Percentiles rank a stretch among this genome's conserved stretches.
Conservation (phyloP, 2,329 filamentous ascomycete species). For the Penicillium sp. region DNA sequence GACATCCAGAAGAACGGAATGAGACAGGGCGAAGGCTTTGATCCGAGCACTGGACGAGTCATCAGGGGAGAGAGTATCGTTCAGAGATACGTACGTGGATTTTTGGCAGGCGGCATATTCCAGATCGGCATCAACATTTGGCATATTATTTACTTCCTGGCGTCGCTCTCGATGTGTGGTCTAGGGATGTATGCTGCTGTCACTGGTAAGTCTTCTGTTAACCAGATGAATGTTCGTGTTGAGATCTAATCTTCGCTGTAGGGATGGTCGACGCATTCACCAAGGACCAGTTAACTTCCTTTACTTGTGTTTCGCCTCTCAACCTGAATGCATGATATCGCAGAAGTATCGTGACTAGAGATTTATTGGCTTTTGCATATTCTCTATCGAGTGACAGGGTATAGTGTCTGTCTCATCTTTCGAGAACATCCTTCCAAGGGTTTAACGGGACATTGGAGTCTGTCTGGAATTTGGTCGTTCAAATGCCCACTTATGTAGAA, state of each 20-base stretch:
- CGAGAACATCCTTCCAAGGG: no score
- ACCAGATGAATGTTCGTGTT: not conserved
- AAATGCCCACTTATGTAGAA: no score
- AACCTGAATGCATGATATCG: constrained; percentile 15
- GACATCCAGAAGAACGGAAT: constrained; percentile 28
- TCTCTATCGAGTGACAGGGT: no score
- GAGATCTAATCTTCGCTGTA: not conserved
- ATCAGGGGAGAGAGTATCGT: constrained; percentile 5
- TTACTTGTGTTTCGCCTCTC: constrained; percentile 30
- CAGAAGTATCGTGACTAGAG: no score
- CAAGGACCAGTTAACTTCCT: constrained; percentile 25
- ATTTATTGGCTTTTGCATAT: no score
- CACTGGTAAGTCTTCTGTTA: constrained; percentile 11
- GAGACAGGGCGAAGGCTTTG: constrained; percentile 23
- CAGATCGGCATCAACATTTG: constrained; percentile 25
- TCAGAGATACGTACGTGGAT: constrained; percentile 20
- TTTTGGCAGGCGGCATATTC: constrained; percentile 20
- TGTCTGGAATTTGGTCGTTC: no score
- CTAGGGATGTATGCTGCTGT: constrained; percentile 27
- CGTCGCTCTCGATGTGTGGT: constrained; percentile 23
- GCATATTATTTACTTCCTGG: constrained; percentile 25
- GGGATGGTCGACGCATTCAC: constrained; percentile 28
- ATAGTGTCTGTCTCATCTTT: no score
- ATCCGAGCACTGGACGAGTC: constrained; percentile 19
- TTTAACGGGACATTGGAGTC: no score